Evolutionary conservation across 2,329 filamentous ascomycete species (phyloP), one percentile per base, ranked within the genome.

Genomic region (Colletotrichum sp.): DNA sequence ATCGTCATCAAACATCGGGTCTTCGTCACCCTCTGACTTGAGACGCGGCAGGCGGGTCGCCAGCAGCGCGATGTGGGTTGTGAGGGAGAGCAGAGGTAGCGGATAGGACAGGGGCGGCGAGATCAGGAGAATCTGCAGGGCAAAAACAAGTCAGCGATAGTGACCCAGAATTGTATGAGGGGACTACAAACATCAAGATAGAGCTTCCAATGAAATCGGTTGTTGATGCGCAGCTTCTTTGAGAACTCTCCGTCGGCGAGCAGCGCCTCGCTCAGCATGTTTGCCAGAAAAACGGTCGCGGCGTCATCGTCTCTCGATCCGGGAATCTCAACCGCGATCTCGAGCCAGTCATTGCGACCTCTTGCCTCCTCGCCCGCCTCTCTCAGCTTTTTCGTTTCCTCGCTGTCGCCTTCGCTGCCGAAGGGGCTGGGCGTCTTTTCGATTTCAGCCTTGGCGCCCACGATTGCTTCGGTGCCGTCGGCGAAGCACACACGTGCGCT

Each of bases 1-100:
- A 86, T 99, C 97, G 85, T 99, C 97, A 86, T 98, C 94, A 85
- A 99, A 99, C 82, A 98, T 93, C 14, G 97, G 97, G 80, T 99
- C 97, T 86, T 99, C 97, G 85, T 98, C 96, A 73, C 92, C 91
- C 84, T 98, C 94, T 2, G 96, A 98, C 83, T 95, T 95, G 67
- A 98, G 89, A 30, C 92, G 91, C 9, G 97, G 97, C 4, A 98
- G 89, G 77, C 94, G 93, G 8, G 97, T 96, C 34, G 95, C 93
- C 77, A 98, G 92, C 62, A 99, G 94, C 4, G 97, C 97, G 76
- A 99, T 93, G 83, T 99, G 96, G 63, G 95, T 96, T 24, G 97
- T 98, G 74, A 98, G 90, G 36, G 96, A 98, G 56, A 99, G 92
- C 13, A 99, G 91, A 2, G 96, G 96, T 9, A 98, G 92, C 1